A percentile compares a stretch with the other conserved stretches of the same genome.
phyloP scores from a whole-genome alignment of 345 rosid genomes.

The Mallotus nudiflorus region DNA sequence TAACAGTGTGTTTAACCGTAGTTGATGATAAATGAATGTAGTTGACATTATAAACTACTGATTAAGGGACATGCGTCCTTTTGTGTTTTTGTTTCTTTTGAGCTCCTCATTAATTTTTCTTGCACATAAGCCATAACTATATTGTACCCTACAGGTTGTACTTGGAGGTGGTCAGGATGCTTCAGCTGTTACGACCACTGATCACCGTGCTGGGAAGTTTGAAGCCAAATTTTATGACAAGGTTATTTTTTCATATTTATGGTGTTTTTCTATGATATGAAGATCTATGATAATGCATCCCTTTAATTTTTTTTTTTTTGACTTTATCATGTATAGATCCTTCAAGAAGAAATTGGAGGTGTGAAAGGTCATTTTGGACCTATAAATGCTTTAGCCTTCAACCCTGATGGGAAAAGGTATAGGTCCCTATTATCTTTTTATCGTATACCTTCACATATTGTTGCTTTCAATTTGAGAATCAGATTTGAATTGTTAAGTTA shows the following conservation, averaged over 20 bases:
- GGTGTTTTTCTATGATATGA: not conserved
- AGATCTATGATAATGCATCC: not conserved
- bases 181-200: constrained; percentile 92
- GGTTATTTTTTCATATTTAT: constrained; percentile 32
- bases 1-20: not conserved
- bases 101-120: not conserved
- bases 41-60: not conserved
- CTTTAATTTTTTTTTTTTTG: not conserved
- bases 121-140: not conserved
- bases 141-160: constrained; percentile 59
- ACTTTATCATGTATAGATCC: constrained; percentile 42
- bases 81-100: not conserved
- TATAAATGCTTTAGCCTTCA: constrained; percentile 90
- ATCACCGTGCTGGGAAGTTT: constrained; percentile 97
- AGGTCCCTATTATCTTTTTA: not conserved
- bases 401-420: constrained; percentile 95
- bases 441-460: not conserved
- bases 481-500: not conserved
- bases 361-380: constrained; percentile 99
- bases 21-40: not conserved
- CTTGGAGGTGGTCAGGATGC: constrained; percentile 99
- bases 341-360: constrained; percentile 91
- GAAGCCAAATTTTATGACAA: constrained; percentile 93
- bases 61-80: too few relatives aligned
- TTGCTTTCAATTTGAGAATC: not conserved